Evolutionary conservation across 495 filamentous ascomycete genomes (phyloP).

Genomic region (Choiromyces venosus): DNA sequence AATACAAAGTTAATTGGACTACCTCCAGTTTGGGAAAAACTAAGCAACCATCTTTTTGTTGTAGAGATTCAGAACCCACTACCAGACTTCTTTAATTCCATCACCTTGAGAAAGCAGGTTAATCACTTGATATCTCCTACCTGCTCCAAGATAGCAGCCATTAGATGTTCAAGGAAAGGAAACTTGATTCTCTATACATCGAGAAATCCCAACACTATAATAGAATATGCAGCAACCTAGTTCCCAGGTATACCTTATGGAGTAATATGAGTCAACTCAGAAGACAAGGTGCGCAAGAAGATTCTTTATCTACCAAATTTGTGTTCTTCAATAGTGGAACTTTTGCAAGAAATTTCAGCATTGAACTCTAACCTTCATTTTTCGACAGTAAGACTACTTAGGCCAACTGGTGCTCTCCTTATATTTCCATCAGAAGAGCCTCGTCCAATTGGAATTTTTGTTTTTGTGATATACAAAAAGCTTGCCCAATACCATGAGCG

Average conservation of each 20-base stretch:
- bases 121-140: not conserved
- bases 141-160: too few species aligned
- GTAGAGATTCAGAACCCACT: too few species aligned
- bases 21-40: too few species aligned
- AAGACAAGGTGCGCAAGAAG: too few species aligned
- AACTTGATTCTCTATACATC: not conserved
- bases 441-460: not conserved
- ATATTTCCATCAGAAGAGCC: not conserved
- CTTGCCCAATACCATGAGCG: not conserved
- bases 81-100: not conserved
- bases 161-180: not conserved
- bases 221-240: not conserved
- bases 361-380: not conserved
- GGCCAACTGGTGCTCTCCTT: not conserved
- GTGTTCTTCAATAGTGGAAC: not conserved
- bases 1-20: too few species aligned
- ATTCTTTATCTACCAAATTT: not conserved
- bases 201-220: not conserved
- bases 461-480: not conserved
- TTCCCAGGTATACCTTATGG: too few species aligned
- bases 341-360: not conserved
- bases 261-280: too few species aligned
- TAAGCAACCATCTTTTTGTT: too few species aligned
- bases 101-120: not conserved
- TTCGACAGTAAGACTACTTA: not conserved